Evolutionary conservation across 768 basidiomycete genomes (phyloP).

Genomic region (Lanmaoa pseudosensibilis): DNA sequence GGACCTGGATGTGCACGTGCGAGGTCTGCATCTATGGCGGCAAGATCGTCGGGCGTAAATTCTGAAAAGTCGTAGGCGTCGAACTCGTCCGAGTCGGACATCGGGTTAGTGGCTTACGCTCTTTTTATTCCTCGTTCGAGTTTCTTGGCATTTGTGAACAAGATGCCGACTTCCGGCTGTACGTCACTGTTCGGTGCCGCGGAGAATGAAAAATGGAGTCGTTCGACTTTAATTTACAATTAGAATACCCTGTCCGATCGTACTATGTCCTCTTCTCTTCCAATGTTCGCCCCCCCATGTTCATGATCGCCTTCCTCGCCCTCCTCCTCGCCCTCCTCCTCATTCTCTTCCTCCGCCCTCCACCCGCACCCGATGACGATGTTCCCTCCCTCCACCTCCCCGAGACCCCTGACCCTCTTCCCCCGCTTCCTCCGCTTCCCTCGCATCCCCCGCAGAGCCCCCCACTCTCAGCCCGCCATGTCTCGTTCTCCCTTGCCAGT

Average conservation of each 20-base stretch:
- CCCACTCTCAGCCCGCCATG: constrained; percentile 12
- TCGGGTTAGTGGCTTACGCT: no score
- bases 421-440: neutral
- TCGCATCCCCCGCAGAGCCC: neutral
- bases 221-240: constrained; percentile 17
- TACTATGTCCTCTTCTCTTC: neutral
- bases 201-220: constrained; percentile 16
- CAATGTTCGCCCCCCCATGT: neutral
- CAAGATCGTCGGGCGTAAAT: constrained; percentile 59
- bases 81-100: constrained; percentile 43
- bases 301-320: constrained; percentile 3
- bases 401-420: neutral
- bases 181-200: constrained; percentile 4
- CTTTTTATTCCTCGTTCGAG: no score
- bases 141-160: no score
- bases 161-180: no score
- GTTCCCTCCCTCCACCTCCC: neutral
- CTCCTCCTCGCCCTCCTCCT: constrained; percentile 1
- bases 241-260: neutral
- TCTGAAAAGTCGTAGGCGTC: constrained; percentile 52
- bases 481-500: constrained; percentile 10
- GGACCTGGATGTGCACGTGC: constrained; percentile 26
- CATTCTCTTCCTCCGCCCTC: neutral
- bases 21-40: constrained; percentile 32
- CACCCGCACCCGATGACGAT: neutral